Conservation (phyloP, 2,329 filamentous ascomycete genomes). For the Fusarium stilboides region DNA sequence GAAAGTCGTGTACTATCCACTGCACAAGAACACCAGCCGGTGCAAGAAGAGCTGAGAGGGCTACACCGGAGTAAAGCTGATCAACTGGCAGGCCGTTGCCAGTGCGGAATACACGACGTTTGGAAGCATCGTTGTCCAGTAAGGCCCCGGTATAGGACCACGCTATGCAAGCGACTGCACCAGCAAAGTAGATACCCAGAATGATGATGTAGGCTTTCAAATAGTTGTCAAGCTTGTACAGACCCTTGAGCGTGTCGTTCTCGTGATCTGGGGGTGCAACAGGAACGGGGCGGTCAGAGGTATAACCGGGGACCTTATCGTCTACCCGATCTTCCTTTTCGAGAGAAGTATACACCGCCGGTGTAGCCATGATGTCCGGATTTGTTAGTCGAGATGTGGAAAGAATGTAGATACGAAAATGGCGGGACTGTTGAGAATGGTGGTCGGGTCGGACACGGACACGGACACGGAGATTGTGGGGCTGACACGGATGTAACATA, state of each 20-base stretch:
- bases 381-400: background rate
- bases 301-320: background rate
- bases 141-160: constrained; percentile 43
- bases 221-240: constrained; percentile 39
- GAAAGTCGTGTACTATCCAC: constrained; percentile 40
- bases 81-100: constrained; percentile 21
- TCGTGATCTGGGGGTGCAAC: background rate
- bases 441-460: constrained; percentile 34
- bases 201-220: constrained; percentile 37
- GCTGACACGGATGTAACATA: constrained; percentile 16
- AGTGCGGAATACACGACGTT: constrained; percentile 42
- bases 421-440: background rate
- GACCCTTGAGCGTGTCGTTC: constrained; percentile 12
- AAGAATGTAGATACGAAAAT: background rate
- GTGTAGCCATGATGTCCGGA: constrained; percentile 18
- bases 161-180: constrained; percentile 12
- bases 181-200: constrained; percentile 23
- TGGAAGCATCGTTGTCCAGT: constrained; percentile 37
- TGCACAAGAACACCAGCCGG: constrained; percentile 34
- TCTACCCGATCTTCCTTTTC: constrained; percentile 38
- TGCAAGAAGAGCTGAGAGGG: constrained; percentile 28
- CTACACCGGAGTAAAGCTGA: constrained; percentile 41
- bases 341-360: constrained; percentile 35
- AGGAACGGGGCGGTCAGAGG: background rate
- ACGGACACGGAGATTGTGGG: constrained; percentile 38